phyloP scores from a whole-genome alignment of 140 eudicot species.

The Senecio squalidus region DNA sequence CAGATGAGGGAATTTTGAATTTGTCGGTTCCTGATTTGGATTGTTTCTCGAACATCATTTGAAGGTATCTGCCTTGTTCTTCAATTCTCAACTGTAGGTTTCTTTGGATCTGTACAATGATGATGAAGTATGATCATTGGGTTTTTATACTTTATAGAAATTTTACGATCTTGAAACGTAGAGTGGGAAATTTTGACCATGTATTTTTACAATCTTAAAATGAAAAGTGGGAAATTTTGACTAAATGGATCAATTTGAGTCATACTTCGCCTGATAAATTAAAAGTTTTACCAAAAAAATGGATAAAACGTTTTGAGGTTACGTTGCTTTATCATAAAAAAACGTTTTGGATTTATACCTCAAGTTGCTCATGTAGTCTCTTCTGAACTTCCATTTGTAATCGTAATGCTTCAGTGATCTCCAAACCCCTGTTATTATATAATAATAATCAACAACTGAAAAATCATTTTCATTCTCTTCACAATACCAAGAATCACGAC shows the following conservation, averaged over 20 bases:
- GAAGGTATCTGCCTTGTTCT: conserved; percentile 90
- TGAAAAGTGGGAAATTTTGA: not conserved
- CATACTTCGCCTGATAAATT: not conserved
- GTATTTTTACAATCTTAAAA: not conserved
- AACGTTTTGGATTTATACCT: conserved; percentile 41
- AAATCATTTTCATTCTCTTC: not conserved
- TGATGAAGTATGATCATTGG: not conserved
- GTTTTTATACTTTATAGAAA: too few relatives aligned
- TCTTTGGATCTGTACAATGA: conserved; percentile 60
- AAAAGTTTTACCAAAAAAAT: too few relatives aligned
- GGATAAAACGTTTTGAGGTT: too few relatives aligned
- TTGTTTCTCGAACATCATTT: conserved; percentile 89
- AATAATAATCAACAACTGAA: conserved; percentile 1
- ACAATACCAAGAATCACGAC: not conserved
- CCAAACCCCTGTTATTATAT: conserved; percentile 69
- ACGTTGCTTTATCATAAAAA: too few relatives aligned
- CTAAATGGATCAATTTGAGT: not conserved
- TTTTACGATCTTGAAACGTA: not conserved
- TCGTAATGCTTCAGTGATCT: conserved; percentile 92
- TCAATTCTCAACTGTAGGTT: conserved; percentile 82
- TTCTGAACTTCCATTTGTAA: conserved; percentile 98
- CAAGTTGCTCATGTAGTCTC: conserved; percentile 93
- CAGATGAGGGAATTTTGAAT: conserved; percentile 39
- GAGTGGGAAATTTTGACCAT: not conserved
- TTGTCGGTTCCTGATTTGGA: conserved; percentile 52